Conservation (phyloP, 2,329 filamentous ascomycete species). For the Stachybotrys chartarum region DNA sequence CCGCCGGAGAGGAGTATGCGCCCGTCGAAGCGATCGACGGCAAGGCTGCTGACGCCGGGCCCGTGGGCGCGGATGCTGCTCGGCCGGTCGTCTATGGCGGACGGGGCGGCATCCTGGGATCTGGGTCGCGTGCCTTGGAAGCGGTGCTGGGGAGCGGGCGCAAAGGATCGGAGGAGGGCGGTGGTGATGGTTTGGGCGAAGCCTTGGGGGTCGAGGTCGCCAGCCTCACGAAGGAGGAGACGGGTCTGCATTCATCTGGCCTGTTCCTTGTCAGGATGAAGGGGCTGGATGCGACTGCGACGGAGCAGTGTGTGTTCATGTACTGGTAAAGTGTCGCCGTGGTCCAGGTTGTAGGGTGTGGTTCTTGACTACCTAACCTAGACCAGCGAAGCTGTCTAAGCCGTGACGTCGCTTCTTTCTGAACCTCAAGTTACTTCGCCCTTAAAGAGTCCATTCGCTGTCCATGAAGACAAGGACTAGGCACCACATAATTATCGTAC, state of each 20-base stretch:
- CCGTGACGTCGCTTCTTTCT: too few relatives aligned
- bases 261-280: not conserved
- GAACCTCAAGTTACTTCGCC: too few relatives aligned
- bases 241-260: slow-evolving; percentile 60
- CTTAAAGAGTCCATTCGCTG: too few relatives aligned
- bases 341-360: too few relatives aligned
- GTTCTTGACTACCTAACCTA: too few relatives aligned
- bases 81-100: slow-evolving; percentile 17
- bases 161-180: slow-evolving; percentile 61
- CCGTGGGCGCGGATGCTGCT: slow-evolving; percentile 58
- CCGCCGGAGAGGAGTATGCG: slow-evolving; percentile 74
- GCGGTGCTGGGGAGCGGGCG: slow-evolving; percentile 56
- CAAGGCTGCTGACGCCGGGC: slow-evolving; percentile 71
- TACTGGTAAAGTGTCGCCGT: too few relatives aligned
- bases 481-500: too few relatives aligned
- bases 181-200: slow-evolving; percentile 61
- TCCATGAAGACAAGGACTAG: too few relatives aligned
- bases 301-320: too few relatives aligned
- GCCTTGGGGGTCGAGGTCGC: slow-evolving; percentile 54
- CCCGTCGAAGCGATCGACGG: slow-evolving; percentile 76
- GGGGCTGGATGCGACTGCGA: not conserved
- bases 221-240: slow-evolving; percentile 68
- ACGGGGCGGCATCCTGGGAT: slow-evolving; percentile 4
- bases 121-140: slow-evolving; percentile 51
- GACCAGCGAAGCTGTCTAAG: too few relatives aligned